Evolutionary conservation across 495 filamentous ascomycete genomes (phyloP), one percentile per base, ranked within the genome.

Genomic region (Aspergillus cristatus): DNA sequence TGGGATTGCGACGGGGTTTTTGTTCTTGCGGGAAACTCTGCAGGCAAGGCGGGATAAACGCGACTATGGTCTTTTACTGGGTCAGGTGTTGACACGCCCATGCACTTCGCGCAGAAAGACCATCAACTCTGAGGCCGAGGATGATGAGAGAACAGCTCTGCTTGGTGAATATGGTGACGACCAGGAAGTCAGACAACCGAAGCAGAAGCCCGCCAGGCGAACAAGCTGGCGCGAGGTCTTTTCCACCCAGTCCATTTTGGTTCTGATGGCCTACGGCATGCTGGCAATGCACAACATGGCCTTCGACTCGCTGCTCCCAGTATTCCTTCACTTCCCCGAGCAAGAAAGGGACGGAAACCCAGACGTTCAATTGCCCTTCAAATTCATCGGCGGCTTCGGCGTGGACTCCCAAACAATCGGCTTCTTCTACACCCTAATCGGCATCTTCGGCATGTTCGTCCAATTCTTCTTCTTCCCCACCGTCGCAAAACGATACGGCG

Each of bases 401-500:
- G 65, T 86, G 63, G 64, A 70, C 33, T 77, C 81, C 12, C 67
- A 75, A 42, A 69, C 71, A 25, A 93, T 93, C 43, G 87, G 87
- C 18, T 65, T 81, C 12, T 71, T 89, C 40, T 86, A 84, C 53
- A 86, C 84, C 0, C 34, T 82, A 30, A 86, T 86, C 58, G 84
- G 82, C 14, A 60, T 85, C 35, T 55, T 71, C 33, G 81, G 81
- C 45, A 81, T 86, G 49, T 35, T 86, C 18, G 71, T 82, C 12
- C 87, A 94, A 52, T 89, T 94, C 62, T 57, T 85, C 37, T 40
- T 85, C 42, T 94, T 91, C 61, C 86, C 87, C 1, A 51, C 67
- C 0, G 48, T 83, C 2, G 86, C 82, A 22, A 64, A 74, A 12
- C 70, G 67, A 6, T 84, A 73, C 47, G 87, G 87, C 7, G 76